Conservation (phyloP, 257 asterid species). For the Osmanthus fragrans region DNA sequence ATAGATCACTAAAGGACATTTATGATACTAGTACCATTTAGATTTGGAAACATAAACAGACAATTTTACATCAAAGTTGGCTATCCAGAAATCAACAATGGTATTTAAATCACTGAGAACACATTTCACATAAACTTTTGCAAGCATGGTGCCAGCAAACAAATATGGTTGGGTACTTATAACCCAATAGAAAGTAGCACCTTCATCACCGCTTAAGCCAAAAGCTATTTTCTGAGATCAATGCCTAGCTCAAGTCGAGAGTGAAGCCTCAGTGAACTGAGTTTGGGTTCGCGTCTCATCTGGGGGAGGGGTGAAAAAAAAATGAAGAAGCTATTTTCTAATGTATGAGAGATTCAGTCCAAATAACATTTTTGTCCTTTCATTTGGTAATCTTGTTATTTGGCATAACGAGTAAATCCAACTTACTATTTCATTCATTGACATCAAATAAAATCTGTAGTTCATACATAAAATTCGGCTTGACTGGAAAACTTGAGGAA, state of each 20-base stretch:
- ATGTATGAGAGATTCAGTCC: too few species aligned
- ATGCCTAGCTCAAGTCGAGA: too few species aligned
- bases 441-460: background rate
- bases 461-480: background rate
- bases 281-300: too few species aligned
- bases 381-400: background rate
- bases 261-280: too few species aligned
- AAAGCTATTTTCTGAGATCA: too few species aligned
- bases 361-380: too few species aligned
- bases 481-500: background rate
- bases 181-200: too few species aligned
- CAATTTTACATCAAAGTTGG: background rate
- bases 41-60: background rate
- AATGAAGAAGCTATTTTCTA: too few species aligned
- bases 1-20: background rate
- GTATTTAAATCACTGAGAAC: background rate
- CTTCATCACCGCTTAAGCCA: too few species aligned
- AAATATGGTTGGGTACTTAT: too few species aligned
- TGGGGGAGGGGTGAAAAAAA: too few species aligned
- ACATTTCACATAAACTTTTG: background rate
- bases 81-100: background rate
- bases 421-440: background rate
- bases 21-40: constrained; percentile 3
- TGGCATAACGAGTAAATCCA: background rate
- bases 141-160: background rate